Evolutionary conservation across 2,329 filamentous ascomycete species (phyloP).

Genomic region (Colletotrichum chrysophilum): DNA sequence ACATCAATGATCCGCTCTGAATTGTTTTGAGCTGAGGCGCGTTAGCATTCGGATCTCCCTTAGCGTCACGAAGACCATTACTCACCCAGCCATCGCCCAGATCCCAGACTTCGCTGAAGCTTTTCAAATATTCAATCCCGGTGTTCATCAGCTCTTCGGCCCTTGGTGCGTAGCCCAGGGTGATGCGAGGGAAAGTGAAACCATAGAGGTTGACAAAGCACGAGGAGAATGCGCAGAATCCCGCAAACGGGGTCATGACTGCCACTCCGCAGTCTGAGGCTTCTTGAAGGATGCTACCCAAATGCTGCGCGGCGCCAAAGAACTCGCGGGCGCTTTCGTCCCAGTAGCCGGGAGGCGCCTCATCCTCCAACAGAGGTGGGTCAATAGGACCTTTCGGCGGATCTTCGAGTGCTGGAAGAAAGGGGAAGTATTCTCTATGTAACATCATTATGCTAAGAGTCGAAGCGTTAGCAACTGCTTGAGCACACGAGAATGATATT

Average conservation of each 20-base stretch:
- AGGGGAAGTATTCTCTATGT: conserved; percentile 48
- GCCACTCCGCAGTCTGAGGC: conserved; percentile 39
- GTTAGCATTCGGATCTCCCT: not conserved
- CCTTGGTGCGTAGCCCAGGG: conserved; percentile 33
- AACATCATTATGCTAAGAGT: conserved; percentile 42
- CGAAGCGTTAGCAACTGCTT: not conserved
- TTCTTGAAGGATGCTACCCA: conserved; percentile 40
- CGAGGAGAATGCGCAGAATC: conserved; percentile 51
- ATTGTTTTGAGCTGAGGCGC: conserved; percentile 6
- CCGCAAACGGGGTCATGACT: conserved; percentile 45
- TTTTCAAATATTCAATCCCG: conserved; percentile 30
- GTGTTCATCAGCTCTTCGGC: conserved; percentile 26
- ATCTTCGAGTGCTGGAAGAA: conserved; percentile 39
- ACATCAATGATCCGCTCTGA: conserved; percentile 29
- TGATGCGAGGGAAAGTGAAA: conserved; percentile 45
- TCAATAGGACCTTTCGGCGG: conserved; percentile 43
- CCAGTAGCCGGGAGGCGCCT: conserved; percentile 45
- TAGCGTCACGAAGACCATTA: accelerated
- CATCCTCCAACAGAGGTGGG: conserved; percentile 40
- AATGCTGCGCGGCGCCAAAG: conserved; percentile 39
- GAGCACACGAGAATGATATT: not conserved
- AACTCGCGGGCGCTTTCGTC: conserved; percentile 39
- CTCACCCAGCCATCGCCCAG: conserved; percentile 34
- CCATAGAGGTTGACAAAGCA: conserved; percentile 47
- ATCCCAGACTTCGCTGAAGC: conserved; percentile 32